Evolutionary conservation across 805 yeast genomes (phyloP), one percentile per base, ranked within the genome.

Genomic region (Myxozyma geophila): DNA sequence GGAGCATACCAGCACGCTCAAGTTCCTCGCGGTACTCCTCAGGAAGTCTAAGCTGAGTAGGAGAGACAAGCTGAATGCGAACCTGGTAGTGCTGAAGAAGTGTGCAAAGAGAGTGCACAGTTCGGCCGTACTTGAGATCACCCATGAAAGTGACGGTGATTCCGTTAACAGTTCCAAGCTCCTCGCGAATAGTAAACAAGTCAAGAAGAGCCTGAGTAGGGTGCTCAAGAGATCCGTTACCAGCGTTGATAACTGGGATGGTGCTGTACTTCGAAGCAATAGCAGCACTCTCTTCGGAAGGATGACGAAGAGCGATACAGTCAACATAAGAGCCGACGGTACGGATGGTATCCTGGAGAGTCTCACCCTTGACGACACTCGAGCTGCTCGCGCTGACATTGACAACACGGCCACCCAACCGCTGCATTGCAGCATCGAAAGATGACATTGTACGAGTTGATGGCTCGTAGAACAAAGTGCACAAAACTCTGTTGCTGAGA

Each of bases 371-470:
- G 81, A 91, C 90, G 55, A 92, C 97, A 28, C 97, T 90, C n/a
- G 98, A 92, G 40, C 92, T 83, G 69, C 84, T 86, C 65, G 95
- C 89, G 67, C 89, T 83, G 69, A 95, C 89, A 60, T 96, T 84
- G 70, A 96, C 89, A 71, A 92, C 96, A 78, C 97, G 86, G 75
- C 99, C 99, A 77, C 99, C 99, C 72, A 95, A 83, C 81, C 99
- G 89, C 82, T 95, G 98, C 99, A 95, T 95, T 65, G 99, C 99
- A 72, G 97, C 97, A 77, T 95, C 97, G 76, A 96, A 96, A 0
- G 98, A 95, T 23, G 98, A 87, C 19, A 96, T 86, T 40, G 99
- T 95, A 80, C 99, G 86, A 46, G 99, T 96, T 6, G 97, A 91
- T 71, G 99, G 99, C 81, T 95, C 99, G 78, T 92, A 95, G 82